Evolutionary conservation across 768 basidiomycete genomes (phyloP).

Genomic region (Boletus eberwhitei): DNA sequence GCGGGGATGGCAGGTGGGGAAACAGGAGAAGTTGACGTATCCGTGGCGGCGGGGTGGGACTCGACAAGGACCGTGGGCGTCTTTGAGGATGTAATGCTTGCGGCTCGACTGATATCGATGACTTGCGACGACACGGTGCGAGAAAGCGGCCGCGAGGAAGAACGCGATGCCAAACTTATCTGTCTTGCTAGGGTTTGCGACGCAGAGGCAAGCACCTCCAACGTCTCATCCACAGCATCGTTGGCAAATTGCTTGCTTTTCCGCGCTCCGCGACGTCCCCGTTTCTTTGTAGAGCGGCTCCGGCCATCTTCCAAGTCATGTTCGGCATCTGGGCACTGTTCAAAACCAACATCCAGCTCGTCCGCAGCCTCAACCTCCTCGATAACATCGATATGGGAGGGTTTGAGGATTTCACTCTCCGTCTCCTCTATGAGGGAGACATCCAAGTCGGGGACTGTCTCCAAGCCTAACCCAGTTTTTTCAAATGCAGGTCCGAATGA

Average conservation of each 20-base stretch:
- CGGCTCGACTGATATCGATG: slow-evolving; percentile 23
- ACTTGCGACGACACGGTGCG: slow-evolving; percentile 12
- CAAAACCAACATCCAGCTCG: slow-evolving; percentile 27
- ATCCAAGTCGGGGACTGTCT: slow-evolving; percentile 52
- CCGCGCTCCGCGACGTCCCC: slow-evolving; percentile 80
- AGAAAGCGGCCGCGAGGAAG: slow-evolving; percentile 36
- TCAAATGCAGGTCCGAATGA: slow-evolving; percentile 51
- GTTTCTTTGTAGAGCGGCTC: slow-evolving; percentile 67
- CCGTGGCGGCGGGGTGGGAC: slow-evolving; percentile 8
- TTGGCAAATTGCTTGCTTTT: slow-evolving; percentile 54
- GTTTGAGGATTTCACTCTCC: slow-evolving; percentile 32
- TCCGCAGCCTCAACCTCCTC: slow-evolving; percentile 39
- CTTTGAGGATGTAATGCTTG: slow-evolving; percentile 31
- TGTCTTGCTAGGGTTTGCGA: slow-evolving; percentile 83
- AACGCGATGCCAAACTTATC: slow-evolving; percentile 64
- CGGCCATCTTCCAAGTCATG: slow-evolving; percentile 33
- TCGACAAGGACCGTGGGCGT: slow-evolving; percentile 39
- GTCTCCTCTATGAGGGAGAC: slow-evolving; percentile 38
- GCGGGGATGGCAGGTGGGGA: slow-evolving; percentile 35
- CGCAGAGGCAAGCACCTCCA: slow-evolving; percentile 71
- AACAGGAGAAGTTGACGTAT: slow-evolving; percentile 22
- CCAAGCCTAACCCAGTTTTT: slow-evolving; percentile 41
- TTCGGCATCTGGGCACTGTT: slow-evolving; percentile 19
- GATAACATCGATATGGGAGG: slow-evolving; percentile 27
- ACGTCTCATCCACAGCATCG: slow-evolving; percentile 46